Percentiles rank a stretch among this genome's conserved stretches.
These are phyloP conservation scores for Nicotiana sylvestris DNA, from an alignment of 257 asterid genomes.

Conservation along the genomic window DNA sequence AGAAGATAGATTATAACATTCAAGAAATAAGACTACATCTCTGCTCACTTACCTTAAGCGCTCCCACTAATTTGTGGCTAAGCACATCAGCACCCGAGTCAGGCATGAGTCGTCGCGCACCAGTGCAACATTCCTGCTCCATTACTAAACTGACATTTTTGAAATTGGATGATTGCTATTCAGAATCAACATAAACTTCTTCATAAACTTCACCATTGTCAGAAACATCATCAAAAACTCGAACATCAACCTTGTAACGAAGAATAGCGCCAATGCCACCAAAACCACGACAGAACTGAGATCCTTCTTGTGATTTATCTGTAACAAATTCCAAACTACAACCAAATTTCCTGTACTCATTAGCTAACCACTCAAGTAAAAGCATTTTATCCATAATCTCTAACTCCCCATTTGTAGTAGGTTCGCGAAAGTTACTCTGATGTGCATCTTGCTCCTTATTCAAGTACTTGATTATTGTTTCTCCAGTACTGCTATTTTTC, in stretches of 20 bases:
- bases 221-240: conserved; percentile 29
- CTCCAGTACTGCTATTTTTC: conserved; percentile 21
- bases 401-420: conserved; percentile 24
- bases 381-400: conserved; percentile 24
- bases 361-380: conserved; percentile 26
- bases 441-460: conserved; percentile 29
- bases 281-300: conserved; percentile 34
- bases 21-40: neutral
- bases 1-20: neutral
- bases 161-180: conserved; percentile 29
- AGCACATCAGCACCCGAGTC: conserved; percentile 3
- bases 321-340: conserved; percentile 31
- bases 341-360: conserved; percentile 27
- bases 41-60: neutral
- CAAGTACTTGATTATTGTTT: conserved; percentile 23
- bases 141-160: conserved; percentile 20
- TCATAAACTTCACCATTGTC: conserved; percentile 24
- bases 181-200: conserved; percentile 28
- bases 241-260: conserved; percentile 30
- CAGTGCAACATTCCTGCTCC: conserved; percentile 28
- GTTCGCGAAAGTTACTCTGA: conserved; percentile 27
- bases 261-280: conserved; percentile 35
- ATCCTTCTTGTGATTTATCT: conserved; percentile 31
- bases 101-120: conserved; percentile 21
- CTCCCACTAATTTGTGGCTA: neutral